Conservation (phyloP, 352 stramenopile species). For the Plasmopara muralis region DNA sequence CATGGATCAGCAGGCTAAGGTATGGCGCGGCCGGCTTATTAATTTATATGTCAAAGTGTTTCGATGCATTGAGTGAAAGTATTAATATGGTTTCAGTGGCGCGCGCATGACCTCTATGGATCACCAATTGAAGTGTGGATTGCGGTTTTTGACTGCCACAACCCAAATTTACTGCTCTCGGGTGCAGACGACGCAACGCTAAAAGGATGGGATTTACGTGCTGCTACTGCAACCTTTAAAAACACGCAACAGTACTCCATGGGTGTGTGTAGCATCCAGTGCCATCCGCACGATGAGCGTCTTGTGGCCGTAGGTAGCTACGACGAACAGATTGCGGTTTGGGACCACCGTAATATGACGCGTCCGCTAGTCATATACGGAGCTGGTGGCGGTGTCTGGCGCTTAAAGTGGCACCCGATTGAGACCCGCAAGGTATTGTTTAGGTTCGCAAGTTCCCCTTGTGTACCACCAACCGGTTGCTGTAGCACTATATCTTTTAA, state of each 20-base stretch:
- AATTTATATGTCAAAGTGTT: no score
- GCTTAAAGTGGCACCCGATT: conserved; percentile 75
- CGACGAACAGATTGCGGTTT: conserved; percentile 73
- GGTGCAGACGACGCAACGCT: conserved; percentile 70
- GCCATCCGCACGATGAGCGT: conserved; percentile 53
- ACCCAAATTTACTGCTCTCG: conserved; percentile 71
- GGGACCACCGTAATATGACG: conserved; percentile 66
- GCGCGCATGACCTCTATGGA: conserved; percentile 64
- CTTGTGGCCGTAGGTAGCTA: conserved; percentile 80
- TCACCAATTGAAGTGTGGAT: conserved; percentile 82
- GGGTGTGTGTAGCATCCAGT: conserved; percentile 84
- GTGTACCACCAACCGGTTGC: background rate
- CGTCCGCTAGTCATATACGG: conserved; percentile 32
- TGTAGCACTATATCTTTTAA: conserved; percentile 3
- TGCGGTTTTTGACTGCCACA: conserved; percentile 68
- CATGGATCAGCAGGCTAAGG: conserved; percentile 35
- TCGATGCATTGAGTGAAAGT: background rate
- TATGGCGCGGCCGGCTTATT: background rate
- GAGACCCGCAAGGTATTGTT: conserved; percentile 32
- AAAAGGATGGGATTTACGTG: conserved; percentile 76
- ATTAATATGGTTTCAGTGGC: conserved; percentile 42
- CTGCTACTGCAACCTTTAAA: conserved; percentile 34
- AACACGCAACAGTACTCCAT: conserved; percentile 60
- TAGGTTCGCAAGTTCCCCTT: background rate
- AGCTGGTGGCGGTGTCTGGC: conserved; percentile 73